A percentile compares a stretch with the other conserved stretches of the same genome.
Conservation (phyloP, 2,329 filamentous ascomycete species). For the Leptoxyphium fumago region DNA sequence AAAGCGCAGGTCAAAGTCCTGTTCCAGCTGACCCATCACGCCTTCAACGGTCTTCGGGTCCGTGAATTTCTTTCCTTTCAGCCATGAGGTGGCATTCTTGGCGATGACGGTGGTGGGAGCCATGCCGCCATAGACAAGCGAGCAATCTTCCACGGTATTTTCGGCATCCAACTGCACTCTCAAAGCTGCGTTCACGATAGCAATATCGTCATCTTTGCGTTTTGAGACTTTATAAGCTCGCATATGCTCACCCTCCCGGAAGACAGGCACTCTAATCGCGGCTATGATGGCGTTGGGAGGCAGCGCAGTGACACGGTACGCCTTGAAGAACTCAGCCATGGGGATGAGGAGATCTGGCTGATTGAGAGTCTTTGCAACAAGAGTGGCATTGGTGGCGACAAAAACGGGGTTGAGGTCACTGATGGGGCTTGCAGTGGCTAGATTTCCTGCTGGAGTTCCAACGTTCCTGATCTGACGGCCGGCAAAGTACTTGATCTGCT, state of each 20-base stretch:
- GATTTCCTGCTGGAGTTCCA: constrained; percentile 87
- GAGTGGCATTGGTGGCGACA: constrained; percentile 66
- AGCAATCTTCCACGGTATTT: constrained; percentile 57
- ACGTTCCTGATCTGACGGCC: constrained; percentile 93
- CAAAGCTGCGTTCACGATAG: constrained; percentile 83
- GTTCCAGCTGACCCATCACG: constrained; percentile 74
- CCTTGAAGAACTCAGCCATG: constrained; percentile 84
- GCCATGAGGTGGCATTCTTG: constrained; percentile 57
- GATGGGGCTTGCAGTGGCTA: constrained; percentile 89
- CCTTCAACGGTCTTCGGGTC: constrained; percentile 76
- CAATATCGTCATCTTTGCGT: constrained; percentile 94
- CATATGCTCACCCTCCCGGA: constrained; percentile 63
- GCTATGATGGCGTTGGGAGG: constrained; percentile 71
- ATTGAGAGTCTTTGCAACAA: constrained; percentile 64
- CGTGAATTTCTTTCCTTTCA: constrained; percentile 65
- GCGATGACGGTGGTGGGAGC: constrained; percentile 82
- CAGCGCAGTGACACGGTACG: constrained; percentile 74
- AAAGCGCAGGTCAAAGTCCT: constrained; percentile 78
- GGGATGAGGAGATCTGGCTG: constrained; percentile 64
- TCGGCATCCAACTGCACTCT: constrained; percentile 56
- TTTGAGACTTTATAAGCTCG: constrained; percentile 93
- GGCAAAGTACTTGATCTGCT: constrained; percentile 89
- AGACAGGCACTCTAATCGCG: constrained; percentile 70
- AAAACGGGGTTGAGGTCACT: constrained; percentile 93
- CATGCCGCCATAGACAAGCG: constrained; percentile 89